A percentile compares a stretch with the other conserved stretches of the same genome.
These are phyloP conservation scores for Nannochloropsis limnetica DNA, from an alignment of 352 stramenopile species.

Conservation along the genomic window DNA sequence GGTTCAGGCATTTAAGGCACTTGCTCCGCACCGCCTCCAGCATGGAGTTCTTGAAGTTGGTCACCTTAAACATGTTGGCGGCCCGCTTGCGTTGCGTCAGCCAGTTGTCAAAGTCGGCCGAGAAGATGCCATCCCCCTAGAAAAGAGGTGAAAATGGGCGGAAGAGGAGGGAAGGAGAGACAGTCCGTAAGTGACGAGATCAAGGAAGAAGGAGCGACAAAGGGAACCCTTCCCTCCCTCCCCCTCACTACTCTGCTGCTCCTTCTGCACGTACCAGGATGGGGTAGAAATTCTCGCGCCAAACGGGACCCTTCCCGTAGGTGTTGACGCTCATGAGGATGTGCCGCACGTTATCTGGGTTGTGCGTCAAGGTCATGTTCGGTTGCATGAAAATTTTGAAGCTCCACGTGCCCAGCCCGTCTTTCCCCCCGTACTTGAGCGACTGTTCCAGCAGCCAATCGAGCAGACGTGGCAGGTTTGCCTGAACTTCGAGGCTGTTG, in stretches of 20 bases:
- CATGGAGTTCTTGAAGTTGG: slow-evolving; percentile 33
- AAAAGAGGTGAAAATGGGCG: background rate
- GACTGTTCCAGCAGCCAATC: slow-evolving; percentile 29
- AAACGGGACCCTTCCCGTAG: slow-evolving; percentile 18
- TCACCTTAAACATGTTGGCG: slow-evolving; percentile 36
- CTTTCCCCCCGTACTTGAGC: slow-evolving; percentile 1
- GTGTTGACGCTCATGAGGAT: slow-evolving; percentile 36
- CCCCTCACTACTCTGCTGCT: background rate
- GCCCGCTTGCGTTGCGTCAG: background rate
- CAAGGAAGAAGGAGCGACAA: background rate
- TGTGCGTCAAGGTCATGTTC: slow-evolving; percentile 4
- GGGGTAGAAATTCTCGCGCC: background rate
- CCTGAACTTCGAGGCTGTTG: slow-evolving; percentile 16
- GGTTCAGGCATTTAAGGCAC: background rate
- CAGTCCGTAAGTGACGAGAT: background rate
- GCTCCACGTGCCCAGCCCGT: slow-evolving; percentile 29
- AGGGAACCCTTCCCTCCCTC: background rate
- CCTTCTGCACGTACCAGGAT: background rate
- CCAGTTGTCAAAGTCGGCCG: slow-evolving; percentile 18
- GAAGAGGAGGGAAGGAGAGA: background rate
- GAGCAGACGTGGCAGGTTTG: background rate
- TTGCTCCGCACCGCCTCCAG: background rate
- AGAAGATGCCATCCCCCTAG: slow-evolving; percentile 35
- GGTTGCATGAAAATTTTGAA: slow-evolving; percentile 35
- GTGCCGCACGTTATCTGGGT: slow-evolving; percentile 30